These are phyloP conservation scores for Colletotrichum plurivorum DNA, from an alignment of 2,329 filamentous ascomycete genomes.

Conservation along the genomic window DNA sequence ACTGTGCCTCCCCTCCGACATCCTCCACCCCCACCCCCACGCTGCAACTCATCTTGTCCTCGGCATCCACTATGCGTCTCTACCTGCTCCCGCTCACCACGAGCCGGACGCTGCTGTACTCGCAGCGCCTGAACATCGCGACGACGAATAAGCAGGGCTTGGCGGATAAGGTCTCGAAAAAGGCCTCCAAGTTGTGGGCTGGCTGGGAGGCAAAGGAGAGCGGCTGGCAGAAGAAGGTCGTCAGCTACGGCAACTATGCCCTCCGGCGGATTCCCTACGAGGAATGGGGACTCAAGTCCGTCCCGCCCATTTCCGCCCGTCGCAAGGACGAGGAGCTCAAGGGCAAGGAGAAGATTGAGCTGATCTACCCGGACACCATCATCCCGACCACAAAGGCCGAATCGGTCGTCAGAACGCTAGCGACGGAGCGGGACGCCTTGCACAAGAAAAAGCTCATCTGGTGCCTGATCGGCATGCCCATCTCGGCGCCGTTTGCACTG, in stretches of 20 bases:
- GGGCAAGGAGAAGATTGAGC: conserved; percentile 75
- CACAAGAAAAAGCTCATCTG: conserved; percentile 84
- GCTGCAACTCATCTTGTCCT: not conserved
- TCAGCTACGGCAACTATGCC: conserved; percentile 87
- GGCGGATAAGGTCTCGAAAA: conserved; percentile 78
- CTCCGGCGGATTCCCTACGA: conserved; percentile 93
- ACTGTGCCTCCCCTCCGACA: not conserved
- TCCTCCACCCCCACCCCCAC: not conserved
- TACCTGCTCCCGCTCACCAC: conserved; percentile 95
- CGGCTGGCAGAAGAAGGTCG: conserved; percentile 91
- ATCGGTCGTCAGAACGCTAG: conserved; percentile 77
- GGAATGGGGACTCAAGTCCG: conserved; percentile 97
- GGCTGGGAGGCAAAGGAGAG: conserved; percentile 87
- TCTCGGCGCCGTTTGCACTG: conserved; percentile 85
- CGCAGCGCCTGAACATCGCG: conserved; percentile 78
- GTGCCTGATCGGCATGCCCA: conserved; percentile 86
- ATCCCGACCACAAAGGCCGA: conserved; percentile 76
- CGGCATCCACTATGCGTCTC: conserved; percentile 78
- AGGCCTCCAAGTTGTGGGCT: conserved; percentile 84
- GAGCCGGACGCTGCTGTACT: conserved; percentile 91
- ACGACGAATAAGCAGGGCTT: conserved; percentile 67
- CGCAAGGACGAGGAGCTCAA: conserved; percentile 74
- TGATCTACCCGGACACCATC: conserved; percentile 82
- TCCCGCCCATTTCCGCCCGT: conserved; percentile 83
- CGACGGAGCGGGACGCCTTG: conserved; percentile 83